A percentile compares a stretch with the other conserved stretches of the same genome.
These are phyloP conservation scores for Jamesozyma rosinii DNA, from an alignment of 805 yeast genomes.

Conservation along the genomic window DNA sequence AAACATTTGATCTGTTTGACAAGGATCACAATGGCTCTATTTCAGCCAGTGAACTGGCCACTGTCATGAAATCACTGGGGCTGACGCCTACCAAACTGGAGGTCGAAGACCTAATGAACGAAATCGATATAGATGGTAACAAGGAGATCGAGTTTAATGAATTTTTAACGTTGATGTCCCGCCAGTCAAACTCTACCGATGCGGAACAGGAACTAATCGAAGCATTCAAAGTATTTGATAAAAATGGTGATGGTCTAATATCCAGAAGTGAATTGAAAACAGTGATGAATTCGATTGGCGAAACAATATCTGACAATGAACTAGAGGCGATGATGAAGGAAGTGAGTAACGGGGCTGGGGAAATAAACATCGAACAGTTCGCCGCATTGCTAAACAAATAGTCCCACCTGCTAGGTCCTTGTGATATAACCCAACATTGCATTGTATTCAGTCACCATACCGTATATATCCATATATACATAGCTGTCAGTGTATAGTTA, in stretches of 20 bases:
- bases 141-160: slow-evolving; percentile 78
- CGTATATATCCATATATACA: too few relatives aligned
- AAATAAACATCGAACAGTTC: slow-evolving; percentile 91
- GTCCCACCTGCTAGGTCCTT: too few relatives aligned
- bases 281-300: slow-evolving; percentile 94
- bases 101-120: slow-evolving; percentile 90
- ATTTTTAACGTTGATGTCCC: slow-evolving; percentile 74
- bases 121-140: slow-evolving; percentile 90
- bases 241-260: slow-evolving; percentile 91
- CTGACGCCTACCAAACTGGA: slow-evolving; percentile 93
- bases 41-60: slow-evolving; percentile 87
- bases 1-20: slow-evolving; percentile 92
- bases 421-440: too few relatives aligned
- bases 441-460: too few relatives aligned
- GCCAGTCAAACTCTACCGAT: slow-evolving; percentile 90
- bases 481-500: too few relatives aligned
- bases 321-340: slow-evolving; percentile 93
- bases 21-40: slow-evolving; percentile 94
- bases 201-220: slow-evolving; percentile 94
- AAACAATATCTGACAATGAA: slow-evolving; percentile 87
- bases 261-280: slow-evolving; percentile 91
- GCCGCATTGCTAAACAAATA: slow-evolving; percentile 78
- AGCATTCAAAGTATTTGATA: slow-evolving; percentile 95
- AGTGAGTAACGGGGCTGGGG: slow-evolving; percentile 91
- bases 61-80: slow-evolving; percentile 97